These are phyloP conservation scores for Eucommia ulmoides DNA, from an alignment of 257 asterid genomes.

Conservation along the genomic window DNA sequence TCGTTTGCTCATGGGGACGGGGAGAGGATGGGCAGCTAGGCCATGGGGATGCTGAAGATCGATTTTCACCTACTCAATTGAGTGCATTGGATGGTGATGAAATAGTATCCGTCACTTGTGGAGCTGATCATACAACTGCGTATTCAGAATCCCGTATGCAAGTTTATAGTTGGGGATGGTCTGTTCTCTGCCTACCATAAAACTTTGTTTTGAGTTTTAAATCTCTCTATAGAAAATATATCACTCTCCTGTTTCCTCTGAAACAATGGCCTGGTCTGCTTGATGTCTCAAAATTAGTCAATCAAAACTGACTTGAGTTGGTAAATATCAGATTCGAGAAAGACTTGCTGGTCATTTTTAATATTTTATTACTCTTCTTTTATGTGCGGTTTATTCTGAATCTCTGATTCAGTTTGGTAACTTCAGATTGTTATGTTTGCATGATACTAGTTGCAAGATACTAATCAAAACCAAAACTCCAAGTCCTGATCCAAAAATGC, in stretches of 20 bases:
- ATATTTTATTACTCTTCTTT: neutral
- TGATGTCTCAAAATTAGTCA: neutral
- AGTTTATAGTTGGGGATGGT: conserved; percentile 99
- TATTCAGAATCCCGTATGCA: conserved; percentile 49
- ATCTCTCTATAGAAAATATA: too few relatives aligned
- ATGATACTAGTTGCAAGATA: too few relatives aligned
- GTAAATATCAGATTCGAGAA: neutral
- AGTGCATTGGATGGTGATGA: conserved; percentile 76
- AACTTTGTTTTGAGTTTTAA: too few relatives aligned
- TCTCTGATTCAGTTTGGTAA: neutral
- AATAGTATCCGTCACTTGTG: conserved; percentile 67
- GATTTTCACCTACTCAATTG: conserved; percentile 68
- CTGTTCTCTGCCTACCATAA: conserved; percentile 2
- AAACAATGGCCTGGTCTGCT: neutral
- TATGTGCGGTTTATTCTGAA: neutral
- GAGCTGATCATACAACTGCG: conserved; percentile 95
- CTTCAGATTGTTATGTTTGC: neutral
- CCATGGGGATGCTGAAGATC: conserved; percentile 92
- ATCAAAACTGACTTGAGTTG: neutral
- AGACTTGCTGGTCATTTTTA: neutral
- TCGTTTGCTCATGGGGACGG: conserved; percentile 98
- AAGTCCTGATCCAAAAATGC: too few relatives aligned
- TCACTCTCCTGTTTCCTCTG: neutral
- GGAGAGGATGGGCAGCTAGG: conserved; percentile 99
- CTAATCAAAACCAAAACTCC: too few relatives aligned